Evolutionary conservation across 2,329 filamentous ascomycete species (phyloP).

Genomic region (Phialophora tarda): DNA sequence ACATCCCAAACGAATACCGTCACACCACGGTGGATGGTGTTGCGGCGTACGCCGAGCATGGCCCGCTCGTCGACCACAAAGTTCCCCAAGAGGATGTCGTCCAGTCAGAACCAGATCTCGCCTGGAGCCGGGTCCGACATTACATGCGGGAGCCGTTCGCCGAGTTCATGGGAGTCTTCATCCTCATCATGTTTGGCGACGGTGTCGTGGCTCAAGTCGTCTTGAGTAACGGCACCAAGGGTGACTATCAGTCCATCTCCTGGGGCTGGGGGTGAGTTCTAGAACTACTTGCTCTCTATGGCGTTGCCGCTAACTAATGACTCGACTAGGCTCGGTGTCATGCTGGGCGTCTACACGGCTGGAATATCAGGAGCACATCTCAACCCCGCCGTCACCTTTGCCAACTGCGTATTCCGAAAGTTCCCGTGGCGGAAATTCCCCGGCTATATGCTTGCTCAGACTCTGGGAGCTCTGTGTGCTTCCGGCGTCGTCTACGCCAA

Average conservation of each 20-base stretch:
- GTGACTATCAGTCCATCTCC: conserved; percentile 59
- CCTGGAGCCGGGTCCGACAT: conserved; percentile 62
- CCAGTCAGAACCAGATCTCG: conserved; percentile 42
- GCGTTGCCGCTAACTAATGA: conserved; percentile 26
- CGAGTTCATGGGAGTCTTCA: conserved; percentile 72
- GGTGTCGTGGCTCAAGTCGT: conserved; percentile 68
- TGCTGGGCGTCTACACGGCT: conserved; percentile 68
- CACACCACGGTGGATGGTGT: conserved; percentile 31
- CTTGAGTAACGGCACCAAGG: conserved; percentile 56
- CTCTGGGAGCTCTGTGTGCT: conserved; percentile 70
- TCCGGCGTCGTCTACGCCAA: conserved; percentile 68
- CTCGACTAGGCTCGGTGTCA: conserved; percentile 63
- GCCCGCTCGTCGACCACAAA: conserved; percentile 44
- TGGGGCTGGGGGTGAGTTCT: conserved; percentile 56
- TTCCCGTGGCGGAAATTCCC: conserved; percentile 73
- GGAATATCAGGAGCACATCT: conserved; percentile 66
- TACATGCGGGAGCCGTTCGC: conserved; percentile 64
- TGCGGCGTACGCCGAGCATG: conserved; percentile 41
- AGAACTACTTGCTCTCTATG: neutral
- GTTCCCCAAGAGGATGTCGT: conserved; percentile 42
- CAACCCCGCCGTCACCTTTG: conserved; percentile 72
- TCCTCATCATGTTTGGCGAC: conserved; percentile 71
- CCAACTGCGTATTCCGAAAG: conserved; percentile 63
- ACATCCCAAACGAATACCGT: conserved; percentile 27
- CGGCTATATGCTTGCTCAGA: conserved; percentile 68